phyloP scores from a whole-genome alignment of 2,329 filamentous ascomycete genomes.

The Colletotrichum higginsianum region DNA sequence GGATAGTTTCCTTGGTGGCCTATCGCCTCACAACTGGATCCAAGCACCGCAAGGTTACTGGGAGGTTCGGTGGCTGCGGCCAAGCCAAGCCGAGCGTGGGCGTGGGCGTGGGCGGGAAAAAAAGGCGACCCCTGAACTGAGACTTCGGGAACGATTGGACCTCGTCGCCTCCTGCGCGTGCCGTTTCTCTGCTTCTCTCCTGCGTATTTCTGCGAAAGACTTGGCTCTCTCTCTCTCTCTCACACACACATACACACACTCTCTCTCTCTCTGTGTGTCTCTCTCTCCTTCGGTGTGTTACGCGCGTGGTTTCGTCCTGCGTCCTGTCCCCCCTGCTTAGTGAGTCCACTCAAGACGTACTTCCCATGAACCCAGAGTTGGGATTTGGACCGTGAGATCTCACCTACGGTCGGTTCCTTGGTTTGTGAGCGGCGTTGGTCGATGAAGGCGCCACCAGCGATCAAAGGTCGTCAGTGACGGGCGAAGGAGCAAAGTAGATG shows the following conservation, averaged over 20 bases:
- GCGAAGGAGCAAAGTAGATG: slow-evolving; percentile 20
- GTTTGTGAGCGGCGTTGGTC: not conserved
- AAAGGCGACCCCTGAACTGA: slow-evolving; percentile 37
- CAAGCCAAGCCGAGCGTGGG: slow-evolving; percentile 34
- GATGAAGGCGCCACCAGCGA: slow-evolving; percentile 21
- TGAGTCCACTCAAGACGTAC: slow-evolving; percentile 19
- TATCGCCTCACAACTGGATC: slow-evolving; percentile 37
- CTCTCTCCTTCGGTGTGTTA: not conserved
- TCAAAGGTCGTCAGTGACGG: slow-evolving; percentile 35
- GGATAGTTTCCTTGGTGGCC: slow-evolving; percentile 36
- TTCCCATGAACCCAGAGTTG: slow-evolving; percentile 2
- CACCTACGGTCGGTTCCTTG: slow-evolving; percentile 17
- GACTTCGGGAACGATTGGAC: slow-evolving; percentile 32
- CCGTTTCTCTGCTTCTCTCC: slow-evolving; percentile 11
- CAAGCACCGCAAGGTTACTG: slow-evolving; percentile 38
- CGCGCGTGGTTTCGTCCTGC: slow-evolving; percentile 10
- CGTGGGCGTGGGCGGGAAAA: slow-evolving; percentile 12
- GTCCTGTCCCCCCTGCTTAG: slow-evolving; percentile 20
- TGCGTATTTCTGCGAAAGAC: slow-evolving; percentile 1
- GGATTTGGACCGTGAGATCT: slow-evolving; percentile 12
- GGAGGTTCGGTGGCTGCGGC: slow-evolving; percentile 31
- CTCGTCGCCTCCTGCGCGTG: slow-evolving; percentile 31
- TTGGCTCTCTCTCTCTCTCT: slow-evolving; percentile 10
- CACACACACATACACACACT: not conserved
- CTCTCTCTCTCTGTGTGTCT: no score